Evolutionary conservation across 257 asterid genomes (phyloP), one percentile per base, ranked within the genome.

Genomic region (Ophiorrhiza pumila): DNA sequence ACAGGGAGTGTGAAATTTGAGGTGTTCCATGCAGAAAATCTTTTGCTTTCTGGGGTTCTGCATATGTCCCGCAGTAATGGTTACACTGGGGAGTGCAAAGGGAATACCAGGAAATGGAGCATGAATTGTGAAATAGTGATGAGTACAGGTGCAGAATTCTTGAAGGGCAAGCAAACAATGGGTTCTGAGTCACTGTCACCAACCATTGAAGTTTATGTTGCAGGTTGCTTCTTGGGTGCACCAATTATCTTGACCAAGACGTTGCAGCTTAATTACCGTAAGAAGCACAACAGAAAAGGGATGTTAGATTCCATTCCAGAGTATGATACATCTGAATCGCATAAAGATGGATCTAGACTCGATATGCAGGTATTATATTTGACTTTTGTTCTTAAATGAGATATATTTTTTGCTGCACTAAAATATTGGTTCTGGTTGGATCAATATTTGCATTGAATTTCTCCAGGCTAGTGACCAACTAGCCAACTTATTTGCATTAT

Each of bases 231-330:
- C 74, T 82, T 84, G 7, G 97, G 97, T 2, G 81, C 85, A 41
- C 98, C 98, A 0, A 83, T 93, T 43, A 88, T 93, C 79, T 81
- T 93, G 47, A 89, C 96, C 59, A 87, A 89, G 88, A 87, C 81
- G 57, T 68, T 91, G 86, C 97, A 83, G 77, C 81, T 91, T 75
- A 83, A 74, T 74, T 81, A 56, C 65, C 81, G 89, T 22, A 91
- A 88, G 83, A 91, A 88, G 86, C 89, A 82, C 37, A 76, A 70
- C 7, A 80, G 89, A 31, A 88, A 82, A 80, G 88, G 83, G 35
- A 67, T 70, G 83, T 69, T 91, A 1, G 86, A 88, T 81, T 80
- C 94, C 17, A 91, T 89, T 69, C 97, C 97, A 2, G 96, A 93
- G 80, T 63, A 80, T 57, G 88, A 82, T 49, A 80, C 83, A 64